Evolutionary conservation across 164 flowering plant species (phyloP).

Genomic region (Piper betle): DNA sequence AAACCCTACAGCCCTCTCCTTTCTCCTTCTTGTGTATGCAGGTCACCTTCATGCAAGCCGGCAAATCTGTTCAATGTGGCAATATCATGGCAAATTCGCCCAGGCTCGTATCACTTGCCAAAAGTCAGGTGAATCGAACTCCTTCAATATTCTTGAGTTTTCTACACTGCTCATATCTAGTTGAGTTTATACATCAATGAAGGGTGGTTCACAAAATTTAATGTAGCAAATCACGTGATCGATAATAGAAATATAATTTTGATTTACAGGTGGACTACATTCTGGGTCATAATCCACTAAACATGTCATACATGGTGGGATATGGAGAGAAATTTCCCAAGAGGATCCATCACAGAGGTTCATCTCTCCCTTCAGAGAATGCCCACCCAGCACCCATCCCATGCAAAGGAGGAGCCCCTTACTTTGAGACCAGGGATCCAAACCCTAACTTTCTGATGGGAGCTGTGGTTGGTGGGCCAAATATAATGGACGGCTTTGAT

Average conservation of each 20-base stretch:
- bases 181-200: too few species aligned
- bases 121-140: constrained; percentile 8
- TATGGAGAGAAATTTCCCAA: constrained; percentile 46
- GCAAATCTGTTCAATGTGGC: constrained; percentile 18
- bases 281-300: constrained; percentile 45
- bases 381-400: constrained; percentile 19
- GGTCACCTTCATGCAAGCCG: constrained; percentile 15
- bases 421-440: constrained; percentile 18
- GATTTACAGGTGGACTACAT: constrained; percentile 42
- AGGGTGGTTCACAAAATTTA: too few species aligned
- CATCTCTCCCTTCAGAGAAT: constrained; percentile 36
- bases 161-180: too few species aligned
- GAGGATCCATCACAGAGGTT: constrained; percentile 53
- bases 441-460: constrained; percentile 46
- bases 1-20: constrained; percentile 21
- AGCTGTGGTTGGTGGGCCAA: constrained; percentile 69
- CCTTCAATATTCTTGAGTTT: too few species aligned
- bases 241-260: background rate
- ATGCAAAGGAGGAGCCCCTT: constrained; percentile 33
- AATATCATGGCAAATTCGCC: constrained; percentile 9
- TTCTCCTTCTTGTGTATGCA: constrained; percentile 21
- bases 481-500: constrained; percentile 20
- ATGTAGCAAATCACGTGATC: too few species aligned
- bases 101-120: constrained; percentile 10
- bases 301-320: constrained; percentile 80